Conservation (phyloP, 2,329 filamentous ascomycete species). For the Aspergillus texensis region DNA sequence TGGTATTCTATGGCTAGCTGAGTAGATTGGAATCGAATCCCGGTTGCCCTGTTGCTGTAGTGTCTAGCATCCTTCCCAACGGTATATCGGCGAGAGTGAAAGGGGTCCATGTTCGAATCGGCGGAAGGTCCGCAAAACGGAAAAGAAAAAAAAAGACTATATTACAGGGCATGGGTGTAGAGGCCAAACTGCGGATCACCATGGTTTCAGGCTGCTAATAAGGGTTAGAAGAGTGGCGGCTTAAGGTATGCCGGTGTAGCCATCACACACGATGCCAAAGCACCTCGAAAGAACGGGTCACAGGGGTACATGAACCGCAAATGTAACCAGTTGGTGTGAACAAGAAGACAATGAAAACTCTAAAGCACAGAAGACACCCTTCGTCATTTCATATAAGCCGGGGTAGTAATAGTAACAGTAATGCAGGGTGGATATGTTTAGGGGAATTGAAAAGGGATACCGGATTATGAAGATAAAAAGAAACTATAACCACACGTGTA, state of each 20-base stretch:
- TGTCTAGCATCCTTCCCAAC: background rate
- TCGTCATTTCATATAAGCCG: conserved; percentile 5
- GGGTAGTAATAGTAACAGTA: conserved; percentile 5
- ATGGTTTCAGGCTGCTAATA: background rate
- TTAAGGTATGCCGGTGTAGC: background rate
- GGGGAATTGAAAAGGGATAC: conserved; percentile 19
- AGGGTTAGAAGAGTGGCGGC: background rate
- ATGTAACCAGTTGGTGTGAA: background rate
- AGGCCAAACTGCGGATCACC: background rate
- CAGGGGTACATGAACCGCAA: background rate
- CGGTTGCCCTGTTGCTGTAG: background rate
- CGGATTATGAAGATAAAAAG: conserved; percentile 20
- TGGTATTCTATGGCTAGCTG: background rate
- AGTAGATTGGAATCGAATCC: background rate
- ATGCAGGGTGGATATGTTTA: conserved; percentile 5
- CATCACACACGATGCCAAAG: background rate
- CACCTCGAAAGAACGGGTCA: background rate
- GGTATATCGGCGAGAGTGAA: background rate
- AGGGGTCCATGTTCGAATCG: background rate
- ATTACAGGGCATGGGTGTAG: background rate
- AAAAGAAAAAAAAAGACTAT: background rate
- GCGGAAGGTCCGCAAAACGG: background rate
- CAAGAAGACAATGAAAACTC: conserved; percentile 5
- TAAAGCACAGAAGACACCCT: background rate
- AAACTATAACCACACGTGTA: conserved; percentile 33